These are phyloP conservation scores for Coccomyxa sp. DNA, from an alignment of 139 green algal species.

Conservation along the genomic window DNA sequence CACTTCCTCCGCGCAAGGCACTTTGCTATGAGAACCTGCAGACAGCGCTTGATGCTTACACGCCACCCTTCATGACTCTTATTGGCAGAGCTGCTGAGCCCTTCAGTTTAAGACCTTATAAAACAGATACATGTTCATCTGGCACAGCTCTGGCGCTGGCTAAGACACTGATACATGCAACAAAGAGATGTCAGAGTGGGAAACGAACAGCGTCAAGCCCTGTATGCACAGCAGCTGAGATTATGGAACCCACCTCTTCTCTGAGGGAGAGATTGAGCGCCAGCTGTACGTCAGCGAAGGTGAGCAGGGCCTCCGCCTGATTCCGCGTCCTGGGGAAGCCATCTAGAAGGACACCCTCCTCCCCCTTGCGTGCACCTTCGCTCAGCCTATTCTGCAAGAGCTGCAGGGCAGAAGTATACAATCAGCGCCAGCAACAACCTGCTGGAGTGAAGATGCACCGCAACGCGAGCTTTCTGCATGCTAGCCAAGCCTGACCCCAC, in stretches of 20 bases:
- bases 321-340: constrained; percentile 82
- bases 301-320: constrained; percentile 68
- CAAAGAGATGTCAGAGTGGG: neutral
- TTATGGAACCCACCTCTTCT: constrained; percentile 57
- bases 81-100: too few species aligned
- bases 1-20: constrained; percentile 87
- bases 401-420: constrained; percentile 29
- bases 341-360: constrained; percentile 83
- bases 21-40: constrained; percentile 86
- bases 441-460: neutral
- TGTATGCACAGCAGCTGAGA: neutral
- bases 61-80: too few species aligned
- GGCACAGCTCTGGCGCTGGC: neutral
- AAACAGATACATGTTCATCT: too few species aligned
- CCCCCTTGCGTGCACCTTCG: constrained; percentile 27
- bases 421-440: neutral
- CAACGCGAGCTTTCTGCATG: neutral
- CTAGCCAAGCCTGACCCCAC: neutral
- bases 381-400: constrained; percentile 60
- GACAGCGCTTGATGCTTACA: too few species aligned
- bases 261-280: constrained; percentile 86
- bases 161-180: neutral
- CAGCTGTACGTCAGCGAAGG: constrained; percentile 58
- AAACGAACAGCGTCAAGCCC: neutral
- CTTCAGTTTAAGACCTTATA: neutral